phyloP scores from a whole-genome alignment of 2,329 filamentous ascomycete genomes.

The Colletotrichum lentis region DNA sequence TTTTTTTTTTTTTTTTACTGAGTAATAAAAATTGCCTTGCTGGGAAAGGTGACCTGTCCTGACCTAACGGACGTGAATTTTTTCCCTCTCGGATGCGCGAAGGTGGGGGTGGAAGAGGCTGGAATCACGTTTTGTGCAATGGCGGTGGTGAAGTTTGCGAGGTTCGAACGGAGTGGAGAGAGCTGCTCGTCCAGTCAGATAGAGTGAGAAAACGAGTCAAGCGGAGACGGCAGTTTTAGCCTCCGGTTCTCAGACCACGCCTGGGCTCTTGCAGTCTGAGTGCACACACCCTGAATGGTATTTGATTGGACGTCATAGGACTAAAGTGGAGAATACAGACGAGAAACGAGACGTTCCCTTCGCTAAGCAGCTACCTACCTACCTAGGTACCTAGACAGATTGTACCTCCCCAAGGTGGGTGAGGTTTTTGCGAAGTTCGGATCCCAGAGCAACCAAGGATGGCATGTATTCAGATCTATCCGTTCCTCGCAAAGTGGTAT shows the following conservation, averaged over 20 bases:
- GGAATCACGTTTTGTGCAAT: conserved; percentile 30
- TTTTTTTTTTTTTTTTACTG: conserved; percentile 25
- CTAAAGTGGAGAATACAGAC: neutral
- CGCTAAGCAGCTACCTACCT: too few species aligned
- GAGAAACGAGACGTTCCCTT: neutral
- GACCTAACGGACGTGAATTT: conserved; percentile 28
- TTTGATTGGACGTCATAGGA: conserved; percentile 1
- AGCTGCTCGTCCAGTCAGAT: conserved; percentile 11
- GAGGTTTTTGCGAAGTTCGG: neutral
- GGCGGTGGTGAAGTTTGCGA: conserved; percentile 29
- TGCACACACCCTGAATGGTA: neutral
- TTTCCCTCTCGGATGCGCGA: conserved; percentile 24
- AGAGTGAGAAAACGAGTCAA: conserved; percentile 26
- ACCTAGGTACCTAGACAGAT: neutral
- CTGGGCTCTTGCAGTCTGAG: conserved; percentile 1
- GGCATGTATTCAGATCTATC: neutral
- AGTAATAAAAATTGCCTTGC: conserved; percentile 26
- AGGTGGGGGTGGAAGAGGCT: conserved; percentile 37
- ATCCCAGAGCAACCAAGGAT: neutral
- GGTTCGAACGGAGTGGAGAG: conserved; percentile 3
- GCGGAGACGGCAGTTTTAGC: conserved; percentile 38
- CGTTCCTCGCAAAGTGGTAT: neutral
- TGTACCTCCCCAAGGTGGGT: neutral
- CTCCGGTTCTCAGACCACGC: conserved; percentile 28
- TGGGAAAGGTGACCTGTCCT: conserved; percentile 2